Evolutionary conservation across 2,329 filamentous ascomycete genomes (phyloP).

Genomic region (Aspergillus arachidicola): DNA sequence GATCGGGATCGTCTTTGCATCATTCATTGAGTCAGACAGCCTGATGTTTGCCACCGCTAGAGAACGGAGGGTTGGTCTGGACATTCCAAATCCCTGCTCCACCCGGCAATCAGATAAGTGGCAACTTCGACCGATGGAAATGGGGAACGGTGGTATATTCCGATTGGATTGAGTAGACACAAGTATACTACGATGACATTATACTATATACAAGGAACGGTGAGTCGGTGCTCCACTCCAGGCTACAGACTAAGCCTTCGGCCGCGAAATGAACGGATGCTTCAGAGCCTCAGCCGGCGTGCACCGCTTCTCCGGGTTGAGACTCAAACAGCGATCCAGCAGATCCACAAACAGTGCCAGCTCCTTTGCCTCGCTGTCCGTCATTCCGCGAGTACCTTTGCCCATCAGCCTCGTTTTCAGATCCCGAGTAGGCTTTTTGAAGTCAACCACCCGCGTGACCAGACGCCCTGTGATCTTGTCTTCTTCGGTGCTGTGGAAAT

Average conservation of each 20-base stretch:
- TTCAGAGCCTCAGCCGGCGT: slow-evolving; percentile 82
- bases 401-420: slow-evolving; percentile 76
- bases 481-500: slow-evolving; percentile 81
- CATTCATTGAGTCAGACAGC: not conserved
- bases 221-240: not conserved
- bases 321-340: slow-evolving; percentile 80
- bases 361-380: slow-evolving; percentile 73
- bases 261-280: slow-evolving; percentile 78
- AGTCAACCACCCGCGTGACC: slow-evolving; percentile 49
- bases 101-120: not conserved
- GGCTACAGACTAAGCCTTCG: slow-evolving; percentile 26
- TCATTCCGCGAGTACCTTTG: slow-evolving; percentile 72
- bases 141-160: not conserved
- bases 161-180: not conserved
- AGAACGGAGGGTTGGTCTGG: not conserved
- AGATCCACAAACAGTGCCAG: slow-evolving; percentile 83
- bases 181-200: slow-evolving; percentile 12
- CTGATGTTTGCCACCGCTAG: not conserved
- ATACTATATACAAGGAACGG: slow-evolving; percentile 13
- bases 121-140: not conserved
- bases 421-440: slow-evolving; percentile 74
- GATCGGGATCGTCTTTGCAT: slow-evolving; percentile 2
- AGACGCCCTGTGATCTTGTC: slow-evolving; percentile 87
- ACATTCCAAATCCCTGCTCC: not conserved
- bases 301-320: slow-evolving; percentile 92